Conservation (phyloP, 495 filamentous ascomycete genomes). For the Lasiosphaeris hirsuta region DNA sequence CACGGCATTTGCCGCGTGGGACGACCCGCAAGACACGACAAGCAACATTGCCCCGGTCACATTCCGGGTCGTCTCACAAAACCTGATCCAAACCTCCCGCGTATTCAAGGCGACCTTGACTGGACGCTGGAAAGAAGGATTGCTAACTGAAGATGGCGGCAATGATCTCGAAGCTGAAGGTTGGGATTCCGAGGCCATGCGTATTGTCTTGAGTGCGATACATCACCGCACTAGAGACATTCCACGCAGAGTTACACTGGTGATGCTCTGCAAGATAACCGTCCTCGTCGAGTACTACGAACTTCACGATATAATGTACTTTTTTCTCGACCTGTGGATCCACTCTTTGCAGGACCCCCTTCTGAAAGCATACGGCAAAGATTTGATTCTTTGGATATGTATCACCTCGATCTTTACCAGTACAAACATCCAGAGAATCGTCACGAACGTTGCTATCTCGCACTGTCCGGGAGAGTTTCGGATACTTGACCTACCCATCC, state of each 20-base stretch:
- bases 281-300: constrained; percentile 49
- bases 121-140: neutral
- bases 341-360: constrained; percentile 19
- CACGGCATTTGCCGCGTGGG: neutral
- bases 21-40: neutral
- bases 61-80: neutral
- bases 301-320: constrained; percentile 34
- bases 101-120: constrained; percentile 1
- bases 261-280: constrained; percentile 44
- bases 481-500: constrained; percentile 15
- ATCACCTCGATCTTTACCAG: constrained; percentile 9
- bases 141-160: neutral
- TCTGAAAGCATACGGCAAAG: constrained; percentile 7
- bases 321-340: constrained; percentile 39
- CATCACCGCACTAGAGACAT: neutral
- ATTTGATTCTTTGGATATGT: constrained; percentile 27
- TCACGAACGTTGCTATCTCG: constrained; percentile 8
- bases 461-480: constrained; percentile 7
- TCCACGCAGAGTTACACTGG: constrained; percentile 25
- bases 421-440: neutral
- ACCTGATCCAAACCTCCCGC: neutral
- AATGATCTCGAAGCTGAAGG: neutral
- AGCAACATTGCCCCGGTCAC: neutral
- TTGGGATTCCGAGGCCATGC: neutral
- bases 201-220: neutral